Conservation (phyloP, 1,284 basidiomycete species). For the Tilletia horrida region DNA sequence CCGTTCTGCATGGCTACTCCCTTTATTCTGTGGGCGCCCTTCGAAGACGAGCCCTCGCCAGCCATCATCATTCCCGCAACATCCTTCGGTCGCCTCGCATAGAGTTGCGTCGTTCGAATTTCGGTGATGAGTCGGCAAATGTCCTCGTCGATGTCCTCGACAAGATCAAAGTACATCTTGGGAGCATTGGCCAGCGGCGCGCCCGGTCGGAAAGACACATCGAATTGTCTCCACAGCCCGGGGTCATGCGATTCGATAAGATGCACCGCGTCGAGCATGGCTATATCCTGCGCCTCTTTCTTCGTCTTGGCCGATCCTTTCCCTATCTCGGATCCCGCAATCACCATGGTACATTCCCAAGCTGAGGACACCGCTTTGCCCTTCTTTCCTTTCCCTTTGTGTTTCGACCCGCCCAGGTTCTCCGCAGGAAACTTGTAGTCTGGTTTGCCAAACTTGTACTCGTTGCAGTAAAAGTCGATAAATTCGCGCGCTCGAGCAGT, state of each 20-base stretch:
- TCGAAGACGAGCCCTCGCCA: slow-evolving; percentile 24
- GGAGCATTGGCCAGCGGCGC: slow-evolving; percentile 64
- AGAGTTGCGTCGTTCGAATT: slow-evolving; percentile 59
- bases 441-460: slow-evolving; percentile 75
- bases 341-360: slow-evolving; percentile 81
- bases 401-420: slow-evolving; percentile 12
- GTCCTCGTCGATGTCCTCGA: slow-evolving; percentile 68
- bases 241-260: slow-evolving; percentile 82
- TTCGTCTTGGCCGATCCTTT: slow-evolving; percentile 70
- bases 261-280: slow-evolving; percentile 80
- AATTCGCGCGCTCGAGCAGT: slow-evolving; percentile 80
- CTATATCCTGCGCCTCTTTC: slow-evolving; percentile 70
- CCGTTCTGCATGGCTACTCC: no score
- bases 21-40: neutral
- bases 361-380: slow-evolving; percentile 56
- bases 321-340: slow-evolving; percentile 76
- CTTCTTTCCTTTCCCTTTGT: slow-evolving; percentile 36
- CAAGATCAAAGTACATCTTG: slow-evolving; percentile 70
- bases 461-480: slow-evolving; percentile 90
- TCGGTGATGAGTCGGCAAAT: slow-evolving; percentile 68
- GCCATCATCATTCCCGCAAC: slow-evolving; percentile 28
- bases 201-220: slow-evolving; percentile 50
- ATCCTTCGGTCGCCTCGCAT: slow-evolving; percentile 45
- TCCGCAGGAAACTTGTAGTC: slow-evolving; percentile 60
- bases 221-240: slow-evolving; percentile 73